Evolutionary conservation across 1,139 yeast genomes (phyloP).

Genomic region (Sugiyamaella xylanicola): DNA sequence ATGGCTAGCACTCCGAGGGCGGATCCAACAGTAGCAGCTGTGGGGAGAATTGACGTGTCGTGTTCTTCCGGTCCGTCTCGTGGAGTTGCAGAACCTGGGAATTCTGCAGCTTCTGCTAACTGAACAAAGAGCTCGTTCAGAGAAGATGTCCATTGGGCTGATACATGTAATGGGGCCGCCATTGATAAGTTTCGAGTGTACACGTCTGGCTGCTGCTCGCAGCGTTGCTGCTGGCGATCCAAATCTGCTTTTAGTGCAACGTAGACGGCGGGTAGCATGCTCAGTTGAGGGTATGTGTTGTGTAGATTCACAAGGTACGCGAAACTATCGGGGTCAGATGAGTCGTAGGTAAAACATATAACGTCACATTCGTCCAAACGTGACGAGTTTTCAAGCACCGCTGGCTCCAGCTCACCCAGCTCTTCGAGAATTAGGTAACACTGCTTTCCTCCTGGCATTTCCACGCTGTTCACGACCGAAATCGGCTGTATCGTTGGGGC

Average conservation of each 20-base stretch:
- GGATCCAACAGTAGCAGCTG: conserved; percentile 21
- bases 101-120: conserved; percentile 83
- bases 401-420: conserved; percentile 82
- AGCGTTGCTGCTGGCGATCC: conserved; percentile 91
- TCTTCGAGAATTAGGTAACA: conserved; percentile 90
- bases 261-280: conserved; percentile 76
- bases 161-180: conserved; percentile 83
- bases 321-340: conserved; percentile 94
- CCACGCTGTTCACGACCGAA: conserved; percentile 90
- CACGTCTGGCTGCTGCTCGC: conserved; percentile 82
- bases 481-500: conserved; percentile 82
- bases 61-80: conserved; percentile 72
- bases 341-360: conserved; percentile 84
- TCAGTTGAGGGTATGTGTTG: conserved; percentile 57
- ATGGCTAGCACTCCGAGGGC: conserved; percentile 27
- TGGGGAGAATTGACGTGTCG: conserved; percentile 50
- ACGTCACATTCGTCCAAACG: conserved; percentile 88
- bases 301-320: conserved; percentile 75
- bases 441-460: conserved; percentile 91
- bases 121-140: conserved; percentile 82
- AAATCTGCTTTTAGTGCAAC: conserved; percentile 94
- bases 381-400: conserved; percentile 70
- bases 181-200: conserved; percentile 67
- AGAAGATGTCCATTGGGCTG: conserved; percentile 87
- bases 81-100: conserved; percentile 79